Evolutionary conservation across 2,329 filamentous ascomycete species (phyloP).

Genomic region (Verticillium tricorpus): DNA sequence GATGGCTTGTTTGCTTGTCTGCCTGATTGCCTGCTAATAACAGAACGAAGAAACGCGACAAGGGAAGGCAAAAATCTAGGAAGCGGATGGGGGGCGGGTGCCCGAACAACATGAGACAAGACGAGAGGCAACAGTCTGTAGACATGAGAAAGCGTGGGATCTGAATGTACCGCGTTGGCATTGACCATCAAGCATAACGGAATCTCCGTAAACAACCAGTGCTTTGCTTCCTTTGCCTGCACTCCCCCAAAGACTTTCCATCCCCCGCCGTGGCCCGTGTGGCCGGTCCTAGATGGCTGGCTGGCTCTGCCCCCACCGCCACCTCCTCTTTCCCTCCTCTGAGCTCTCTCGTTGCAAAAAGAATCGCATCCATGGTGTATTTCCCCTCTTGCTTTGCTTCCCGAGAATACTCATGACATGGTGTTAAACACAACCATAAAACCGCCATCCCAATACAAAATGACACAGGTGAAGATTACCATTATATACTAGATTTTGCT

Average conservation of each 20-base stretch:
- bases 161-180: neutral
- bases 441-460: neutral
- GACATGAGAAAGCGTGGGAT: neutral
- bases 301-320: neutral
- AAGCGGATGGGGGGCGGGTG: neutral
- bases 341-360: neutral
- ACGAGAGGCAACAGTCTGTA: neutral
- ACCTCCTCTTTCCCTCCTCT: neutral
- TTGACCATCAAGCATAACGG: neutral
- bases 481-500: constrained; percentile 13
- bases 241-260: neutral
- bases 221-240: neutral
- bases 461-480: constrained; percentile 10
- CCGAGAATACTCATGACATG: neutral
- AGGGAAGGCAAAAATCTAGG: neutral
- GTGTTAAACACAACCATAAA: neutral
- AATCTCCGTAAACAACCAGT: neutral
- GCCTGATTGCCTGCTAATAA: no score
- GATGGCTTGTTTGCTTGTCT: no score
- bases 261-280: neutral
- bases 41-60: no score
- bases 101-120: neutral
- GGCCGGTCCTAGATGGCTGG: neutral
- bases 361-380: neutral
- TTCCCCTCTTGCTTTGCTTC: neutral